Conservation (phyloP, 2,329 filamentous ascomycete genomes). For the Pezizomycotina sp. region DNA sequence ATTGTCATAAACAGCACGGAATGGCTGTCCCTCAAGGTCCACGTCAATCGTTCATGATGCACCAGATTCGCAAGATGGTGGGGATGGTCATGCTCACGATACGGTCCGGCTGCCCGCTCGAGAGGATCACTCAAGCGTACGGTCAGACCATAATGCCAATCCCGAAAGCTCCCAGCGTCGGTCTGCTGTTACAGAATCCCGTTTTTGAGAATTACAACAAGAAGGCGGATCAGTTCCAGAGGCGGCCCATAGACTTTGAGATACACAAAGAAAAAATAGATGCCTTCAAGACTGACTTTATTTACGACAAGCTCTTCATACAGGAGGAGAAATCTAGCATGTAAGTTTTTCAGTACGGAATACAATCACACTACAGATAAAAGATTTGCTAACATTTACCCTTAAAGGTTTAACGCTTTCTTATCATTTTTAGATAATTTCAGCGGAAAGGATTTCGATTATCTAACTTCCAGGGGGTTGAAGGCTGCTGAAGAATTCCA, state of each 20-base stretch:
- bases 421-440: conserved; percentile 24
- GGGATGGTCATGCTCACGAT: conserved; percentile 75
- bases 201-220: conserved; percentile 83
- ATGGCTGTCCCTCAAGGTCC: conserved; percentile 89
- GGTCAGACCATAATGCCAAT: conserved; percentile 59
- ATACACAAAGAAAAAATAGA: conserved; percentile 63
- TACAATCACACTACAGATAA: conserved; percentile 3
- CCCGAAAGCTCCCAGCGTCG: conserved; percentile 81
- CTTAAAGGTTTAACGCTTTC: conserved; percentile 23
- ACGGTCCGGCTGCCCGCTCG: conserved; percentile 60
- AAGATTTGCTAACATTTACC: conserved; percentile 1
- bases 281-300: conserved; percentile 79
- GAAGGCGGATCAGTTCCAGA: conserved; percentile 44
- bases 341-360: conserved; percentile 38
- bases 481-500: conserved; percentile 20
- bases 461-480: conserved; percentile 23
- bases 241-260: conserved; percentile 58
- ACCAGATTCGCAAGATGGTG: conserved; percentile 96
- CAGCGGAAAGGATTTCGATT: conserved; percentile 21
- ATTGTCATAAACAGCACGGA: conserved; percentile 81
- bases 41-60: conserved; percentile 99
- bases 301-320: conserved; percentile 80
- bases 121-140: conserved; percentile 60
- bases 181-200: conserved; percentile 72
- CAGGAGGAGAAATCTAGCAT: conserved; percentile 76